Evolutionary conservation across 139 green algal genomes (phyloP).

Genomic region (Coelastrella sp.): DNA sequence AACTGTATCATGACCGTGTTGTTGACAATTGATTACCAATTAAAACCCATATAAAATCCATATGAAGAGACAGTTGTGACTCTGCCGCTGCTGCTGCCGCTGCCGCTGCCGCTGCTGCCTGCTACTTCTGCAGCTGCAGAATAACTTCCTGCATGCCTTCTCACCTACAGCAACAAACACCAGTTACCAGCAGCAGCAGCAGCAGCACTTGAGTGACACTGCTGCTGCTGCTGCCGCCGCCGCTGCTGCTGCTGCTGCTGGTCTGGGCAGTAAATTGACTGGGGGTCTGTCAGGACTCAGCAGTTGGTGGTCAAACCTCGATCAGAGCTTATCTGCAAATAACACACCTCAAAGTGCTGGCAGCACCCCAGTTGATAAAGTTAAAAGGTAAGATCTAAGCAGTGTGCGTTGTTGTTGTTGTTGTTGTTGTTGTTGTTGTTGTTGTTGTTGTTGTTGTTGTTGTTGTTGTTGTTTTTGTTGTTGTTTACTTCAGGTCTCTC

Average conservation of each 20-base stretch:
- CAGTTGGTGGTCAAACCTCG: conserved; percentile 36
- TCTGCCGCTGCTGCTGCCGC: not conserved
- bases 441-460: not conserved
- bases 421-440: not conserved
- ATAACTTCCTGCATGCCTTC: not conserved
- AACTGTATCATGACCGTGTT: too few species aligned
- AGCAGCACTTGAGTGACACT: not conserved
- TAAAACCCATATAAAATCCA: too few species aligned
- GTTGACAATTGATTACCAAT: too few species aligned
- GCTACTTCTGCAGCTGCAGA: not conserved
- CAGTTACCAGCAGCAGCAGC: not conserved
- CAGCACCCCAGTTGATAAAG: conserved; percentile 9
- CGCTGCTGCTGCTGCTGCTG: not conserved
- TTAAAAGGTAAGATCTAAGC: not conserved
- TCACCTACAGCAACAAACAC: not conserved
- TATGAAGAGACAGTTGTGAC: too few species aligned
- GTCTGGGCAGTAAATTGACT: conserved; percentile 3
- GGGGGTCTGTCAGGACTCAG: conserved; percentile 11
- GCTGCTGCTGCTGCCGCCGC: conserved; percentile 4
- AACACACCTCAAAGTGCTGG: conserved; percentile 1
- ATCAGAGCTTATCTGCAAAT: conserved; percentile 26
- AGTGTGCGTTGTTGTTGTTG: not conserved
- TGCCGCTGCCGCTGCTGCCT: not conserved
- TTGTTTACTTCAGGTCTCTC: not conserved
- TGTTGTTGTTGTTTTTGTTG: not conserved